Evolutionary conservation across 306 rosid species (phyloP).

Genomic region (Cicer chorassanicum): DNA sequence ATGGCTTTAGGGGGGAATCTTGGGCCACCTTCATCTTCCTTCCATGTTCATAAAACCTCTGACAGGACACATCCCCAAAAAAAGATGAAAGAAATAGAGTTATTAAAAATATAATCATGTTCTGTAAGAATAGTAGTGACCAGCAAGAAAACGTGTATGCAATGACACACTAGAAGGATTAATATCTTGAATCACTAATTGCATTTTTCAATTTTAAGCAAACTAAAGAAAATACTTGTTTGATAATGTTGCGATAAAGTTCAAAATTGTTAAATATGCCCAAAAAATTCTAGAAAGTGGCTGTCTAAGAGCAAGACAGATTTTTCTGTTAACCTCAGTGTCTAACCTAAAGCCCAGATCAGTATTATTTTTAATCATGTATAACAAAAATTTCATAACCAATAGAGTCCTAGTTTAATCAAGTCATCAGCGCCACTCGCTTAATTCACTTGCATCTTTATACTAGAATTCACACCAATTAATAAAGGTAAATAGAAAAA

Average conservation of each 20-base stretch:
- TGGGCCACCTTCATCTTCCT: slow-evolving; percentile 93
- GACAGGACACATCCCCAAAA: slow-evolving; percentile 40
- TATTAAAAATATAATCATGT: slow-evolving; percentile 24
- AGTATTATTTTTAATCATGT: neutral
- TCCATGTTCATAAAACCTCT: slow-evolving; percentile 99
- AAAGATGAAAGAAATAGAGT: slow-evolving; percentile 6
- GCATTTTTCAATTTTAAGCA: slow-evolving; percentile 16
- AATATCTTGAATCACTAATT: slow-evolving; percentile 25
- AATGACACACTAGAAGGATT: slow-evolving; percentile 24
- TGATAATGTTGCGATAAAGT: slow-evolving; percentile 8
- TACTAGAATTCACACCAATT: slow-evolving; percentile 14
- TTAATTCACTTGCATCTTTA: slow-evolving; percentile 28
- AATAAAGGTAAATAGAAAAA: slow-evolving; percentile 16
- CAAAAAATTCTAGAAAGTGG: neutral
- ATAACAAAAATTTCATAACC: neutral
- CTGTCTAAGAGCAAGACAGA: slow-evolving; percentile 25
- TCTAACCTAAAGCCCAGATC: slow-evolving; percentile 15
- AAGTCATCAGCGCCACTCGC: slow-evolving; percentile 10
- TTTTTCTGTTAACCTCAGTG: slow-evolving; percentile 1
- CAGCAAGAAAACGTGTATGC: neutral
- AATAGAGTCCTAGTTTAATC: neutral
- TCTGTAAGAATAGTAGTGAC: slow-evolving; percentile 26
- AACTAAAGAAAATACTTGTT: neutral
- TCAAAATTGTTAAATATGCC: slow-evolving; percentile 10
- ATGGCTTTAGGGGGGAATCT: slow-evolving; percentile 83